phyloP scores from a whole-genome alignment of 2,329 filamentous ascomycete species.

The Bipolaris sorokiniana region DNA sequence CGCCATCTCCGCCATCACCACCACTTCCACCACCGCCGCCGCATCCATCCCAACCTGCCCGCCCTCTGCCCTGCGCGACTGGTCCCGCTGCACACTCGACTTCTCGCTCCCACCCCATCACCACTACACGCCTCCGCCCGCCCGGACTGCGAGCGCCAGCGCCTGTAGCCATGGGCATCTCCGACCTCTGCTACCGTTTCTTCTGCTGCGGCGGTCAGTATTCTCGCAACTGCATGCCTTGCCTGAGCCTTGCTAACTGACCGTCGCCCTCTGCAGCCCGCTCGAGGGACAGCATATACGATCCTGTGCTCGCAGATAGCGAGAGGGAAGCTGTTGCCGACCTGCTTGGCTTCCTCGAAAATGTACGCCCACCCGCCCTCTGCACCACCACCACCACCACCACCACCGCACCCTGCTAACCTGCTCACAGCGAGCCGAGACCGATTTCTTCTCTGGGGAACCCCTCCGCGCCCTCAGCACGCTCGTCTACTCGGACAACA shows the following conservation, averaged over 20 bases:
- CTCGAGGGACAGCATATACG: conserved; percentile 56
- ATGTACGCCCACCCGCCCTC: conserved; percentile 63
- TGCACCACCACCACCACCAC: conserved; percentile 9
- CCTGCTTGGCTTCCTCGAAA: conserved; percentile 92
- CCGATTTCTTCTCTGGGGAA: conserved; percentile 97
- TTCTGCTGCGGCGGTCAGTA: conserved; percentile 49
- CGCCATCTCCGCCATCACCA: conserved; percentile 1
- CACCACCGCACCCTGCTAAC: conserved; percentile 42
- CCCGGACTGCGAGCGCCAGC: conserved; percentile 34
- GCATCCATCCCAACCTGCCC: conserved; percentile 16
- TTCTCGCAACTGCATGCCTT: neutral
- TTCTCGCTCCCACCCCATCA: neutral
- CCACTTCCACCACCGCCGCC: too few species aligned
- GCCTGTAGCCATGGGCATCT: conserved; percentile 43
- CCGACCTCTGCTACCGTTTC: conserved; percentile 41
- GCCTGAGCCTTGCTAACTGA: conserved; percentile 28
- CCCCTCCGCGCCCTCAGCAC: conserved; percentile 92
- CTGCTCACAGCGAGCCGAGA: conserved; percentile 78
- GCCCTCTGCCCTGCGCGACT: conserved; percentile 14
- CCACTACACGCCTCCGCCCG: conserved; percentile 8
- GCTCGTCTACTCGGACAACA: conserved; percentile 97
- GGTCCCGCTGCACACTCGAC: conserved; percentile 1
- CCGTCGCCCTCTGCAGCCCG: conserved; percentile 42
- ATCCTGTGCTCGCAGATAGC: conserved; percentile 82
- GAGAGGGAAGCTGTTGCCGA: conserved; percentile 97